Conservation (phyloP, 805 yeast species). For the Candida morakotiae region DNA sequence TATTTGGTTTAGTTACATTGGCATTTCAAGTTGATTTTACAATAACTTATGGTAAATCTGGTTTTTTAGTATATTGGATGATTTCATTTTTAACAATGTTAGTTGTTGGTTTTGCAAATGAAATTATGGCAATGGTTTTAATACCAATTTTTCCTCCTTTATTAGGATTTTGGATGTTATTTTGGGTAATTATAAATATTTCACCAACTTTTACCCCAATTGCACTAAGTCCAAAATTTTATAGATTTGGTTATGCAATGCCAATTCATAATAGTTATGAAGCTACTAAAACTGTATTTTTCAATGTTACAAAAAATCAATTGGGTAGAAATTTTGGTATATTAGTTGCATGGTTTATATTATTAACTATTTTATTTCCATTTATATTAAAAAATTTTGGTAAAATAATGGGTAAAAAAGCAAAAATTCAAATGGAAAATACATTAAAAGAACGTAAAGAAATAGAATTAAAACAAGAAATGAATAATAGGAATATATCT, state of each 20-base stretch:
- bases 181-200: constrained; percentile 66
- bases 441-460: neutral
- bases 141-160: constrained; percentile 56
- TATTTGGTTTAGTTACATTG: constrained; percentile 56
- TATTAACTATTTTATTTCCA: constrained; percentile 44
- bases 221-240: constrained; percentile 54
- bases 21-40: constrained; percentile 66
- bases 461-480: too few species aligned
- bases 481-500: too few species aligned
- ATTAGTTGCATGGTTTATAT: constrained; percentile 55
- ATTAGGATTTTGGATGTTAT: constrained; percentile 67
- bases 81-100: constrained; percentile 62
- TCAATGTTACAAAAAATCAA: constrained; percentile 51
- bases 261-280: constrained; percentile 69
- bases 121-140: constrained; percentile 52
- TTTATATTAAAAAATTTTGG: constrained; percentile 42
- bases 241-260: constrained; percentile 60
- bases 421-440: neutral
- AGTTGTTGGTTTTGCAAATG: constrained; percentile 75
- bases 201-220: constrained; percentile 67
- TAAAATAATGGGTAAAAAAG: constrained; percentile 20
- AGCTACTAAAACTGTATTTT: constrained; percentile 54
- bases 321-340: constrained; percentile 62
- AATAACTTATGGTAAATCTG: constrained; percentile 57
- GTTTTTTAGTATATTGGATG: constrained; percentile 76